Base-by-base conservation (phyloP, 1,284 basidiomycete genomes). In the Apiotrichum sp. region DNA sequence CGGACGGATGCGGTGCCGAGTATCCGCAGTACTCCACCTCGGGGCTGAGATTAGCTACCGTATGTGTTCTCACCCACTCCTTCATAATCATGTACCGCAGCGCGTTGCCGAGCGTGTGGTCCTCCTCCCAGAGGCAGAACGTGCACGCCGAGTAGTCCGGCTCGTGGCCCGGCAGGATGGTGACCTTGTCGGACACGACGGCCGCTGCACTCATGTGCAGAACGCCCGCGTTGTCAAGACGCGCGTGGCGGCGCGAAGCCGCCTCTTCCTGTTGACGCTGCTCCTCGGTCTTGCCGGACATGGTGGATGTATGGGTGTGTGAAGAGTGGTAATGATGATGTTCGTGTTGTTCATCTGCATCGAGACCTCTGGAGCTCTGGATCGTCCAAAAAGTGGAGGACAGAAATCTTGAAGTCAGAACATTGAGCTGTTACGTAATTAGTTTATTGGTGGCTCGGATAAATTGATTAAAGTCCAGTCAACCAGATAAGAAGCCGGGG, bases 51-150 rank as follows among this genome's bases (percentile, higher is more conserved):
- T 41, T 6, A 62, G 59, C 46, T 35, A 38, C 7, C 36, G 13
- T 13, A 38, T 38, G 63, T 66, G 6, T 58, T 64, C 50, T 57
- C 62, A 63, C 84, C 70, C 71, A 98, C 95, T 98, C 95, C 79
- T 98, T 97, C 95, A 98, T 98, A 60, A 98, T 77, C 87, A 98
- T 98, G 89, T 91, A 98, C 53, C 95, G 80, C 48, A 98, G 79
- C 0, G 91, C 83, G 68, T 98, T 98, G 14, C 95, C 95, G 33
- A 98, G 83, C 0, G 93, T 98, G 77, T 98, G 93, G 8, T 91
- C 88, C 79, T 98, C 95, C 71, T 96, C 86, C 71, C 87, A 81
- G 48, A 98, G 87, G 71, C 89, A 89, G 77, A 87, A 98, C 1
- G 95, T 97, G 16, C 89, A 92, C 2, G 90, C 86, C 35, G 90